Percentiles rank a stretch among this genome's conserved stretches.
Conservation (phyloP, 1,284 basidiomycete genomes). For the Gomphus bonarii region DNA sequence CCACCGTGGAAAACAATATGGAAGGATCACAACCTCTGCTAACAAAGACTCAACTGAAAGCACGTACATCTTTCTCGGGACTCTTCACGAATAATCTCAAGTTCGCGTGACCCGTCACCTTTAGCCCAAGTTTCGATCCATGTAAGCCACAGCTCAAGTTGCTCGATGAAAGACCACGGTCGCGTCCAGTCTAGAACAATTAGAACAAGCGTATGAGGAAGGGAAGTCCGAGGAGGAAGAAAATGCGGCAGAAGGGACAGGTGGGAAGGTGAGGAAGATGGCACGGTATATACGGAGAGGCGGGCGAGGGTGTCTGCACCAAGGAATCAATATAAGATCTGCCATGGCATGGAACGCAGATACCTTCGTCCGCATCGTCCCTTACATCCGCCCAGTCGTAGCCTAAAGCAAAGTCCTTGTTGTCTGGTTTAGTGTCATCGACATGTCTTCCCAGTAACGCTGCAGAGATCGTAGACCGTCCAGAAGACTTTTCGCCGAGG, state of each 20-base stretch:
- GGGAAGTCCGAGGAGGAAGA: conserved; percentile 56
- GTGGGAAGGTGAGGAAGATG: conserved; percentile 67
- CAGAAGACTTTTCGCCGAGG: conserved; percentile 66
- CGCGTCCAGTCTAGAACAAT: conserved; percentile 94
- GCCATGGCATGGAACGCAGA: background rate
- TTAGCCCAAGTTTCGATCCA: conserved; percentile 80
- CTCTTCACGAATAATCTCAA: conserved; percentile 66
- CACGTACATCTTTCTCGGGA: conserved; percentile 72
- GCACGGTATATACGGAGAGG: conserved; percentile 82
- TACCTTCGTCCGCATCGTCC: conserved; percentile 85
- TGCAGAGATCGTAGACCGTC: conserved; percentile 64
- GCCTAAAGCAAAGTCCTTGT: conserved; percentile 69
- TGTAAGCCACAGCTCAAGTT: conserved; percentile 76
- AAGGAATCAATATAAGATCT: background rate
- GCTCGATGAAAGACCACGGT: conserved; percentile 86
- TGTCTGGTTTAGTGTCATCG: conserved; percentile 49
- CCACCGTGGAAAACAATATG: background rate
- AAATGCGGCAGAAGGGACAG: conserved; percentile 77
- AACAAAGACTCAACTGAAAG: conserved; percentile 1
- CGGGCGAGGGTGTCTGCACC: conserved; percentile 70
- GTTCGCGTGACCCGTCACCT: conserved; percentile 55
- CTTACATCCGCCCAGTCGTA: conserved; percentile 81
- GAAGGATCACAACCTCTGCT: background rate
- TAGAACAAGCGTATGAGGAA: conserved; percentile 75
- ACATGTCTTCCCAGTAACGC: conserved; percentile 59